Evolutionary conservation across 257 asterid genomes (phyloP).

Genomic region (Salvia rosmarinus): DNA sequence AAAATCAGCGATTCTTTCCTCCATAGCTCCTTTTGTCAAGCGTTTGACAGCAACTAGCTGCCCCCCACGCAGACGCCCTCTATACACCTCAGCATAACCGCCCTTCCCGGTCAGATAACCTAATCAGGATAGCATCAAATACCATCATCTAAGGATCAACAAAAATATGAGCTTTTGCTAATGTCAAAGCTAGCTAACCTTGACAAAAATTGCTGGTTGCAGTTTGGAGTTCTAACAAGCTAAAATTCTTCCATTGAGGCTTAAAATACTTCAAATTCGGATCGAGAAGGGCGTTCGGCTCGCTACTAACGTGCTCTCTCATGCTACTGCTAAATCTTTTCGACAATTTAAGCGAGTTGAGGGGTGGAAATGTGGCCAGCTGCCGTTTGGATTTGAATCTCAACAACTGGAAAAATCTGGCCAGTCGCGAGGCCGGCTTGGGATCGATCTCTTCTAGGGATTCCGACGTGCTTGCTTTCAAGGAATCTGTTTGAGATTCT

Average conservation of each 20-base stretch:
- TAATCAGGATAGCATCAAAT: conserved; percentile 30
- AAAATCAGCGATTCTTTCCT: conserved; percentile 77
- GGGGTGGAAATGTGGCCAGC: conserved; percentile 56
- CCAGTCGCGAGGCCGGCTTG: conserved; percentile 56
- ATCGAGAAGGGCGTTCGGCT: conserved; percentile 46
- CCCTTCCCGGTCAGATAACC: conserved; percentile 88
- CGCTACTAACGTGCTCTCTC: conserved; percentile 52
- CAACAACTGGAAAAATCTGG: conserved; percentile 51
- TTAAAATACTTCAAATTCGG: conserved; percentile 62
- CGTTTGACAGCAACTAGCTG: conserved; percentile 85
- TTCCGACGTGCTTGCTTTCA: conserved; percentile 78
- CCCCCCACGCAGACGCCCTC: conserved; percentile 70
- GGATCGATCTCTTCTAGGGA: conserved; percentile 41
- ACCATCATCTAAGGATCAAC: not conserved
- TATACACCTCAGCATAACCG: conserved; percentile 89
- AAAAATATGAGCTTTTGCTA: not conserved
- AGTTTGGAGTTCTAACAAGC: conserved; percentile 64
- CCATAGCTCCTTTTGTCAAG: conserved; percentile 59
- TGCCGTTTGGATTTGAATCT: conserved; percentile 62
- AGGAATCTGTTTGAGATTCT: conserved; percentile 77
- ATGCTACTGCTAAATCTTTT: conserved; percentile 68
- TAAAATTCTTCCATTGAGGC: conserved; percentile 89
- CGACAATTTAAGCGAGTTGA: conserved; percentile 42
- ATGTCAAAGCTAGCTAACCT: conserved; percentile 45
- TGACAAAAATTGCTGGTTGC: conserved; percentile 78